Evolutionary conservation across 345 rosid species (phyloP), one percentile per base, ranked within the genome.

Genomic region (Murraya koenigii): DNA sequence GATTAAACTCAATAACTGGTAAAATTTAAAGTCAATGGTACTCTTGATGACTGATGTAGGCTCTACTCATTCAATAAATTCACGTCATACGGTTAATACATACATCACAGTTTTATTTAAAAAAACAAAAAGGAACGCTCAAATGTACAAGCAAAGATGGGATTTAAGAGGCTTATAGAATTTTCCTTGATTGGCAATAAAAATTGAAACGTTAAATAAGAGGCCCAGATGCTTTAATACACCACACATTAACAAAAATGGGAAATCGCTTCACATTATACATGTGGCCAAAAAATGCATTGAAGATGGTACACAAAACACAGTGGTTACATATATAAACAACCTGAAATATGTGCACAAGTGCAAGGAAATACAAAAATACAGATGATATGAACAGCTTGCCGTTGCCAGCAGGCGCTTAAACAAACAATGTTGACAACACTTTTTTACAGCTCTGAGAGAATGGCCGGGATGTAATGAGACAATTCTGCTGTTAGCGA

Each of bases 401-500:
- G 35, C 36, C 19, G 19, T 25, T 15, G 66, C 39, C 30, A 14
- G 22, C 13, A 4, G 4, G 66, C 8, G 22, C 66, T 1, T 11
- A 17, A 3, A 75, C 68, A 68, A 61, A 71, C 49, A 35, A 59
- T 36, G 36, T 62, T 41, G 47, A 19, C 77, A 77, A 52, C 47
- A 41, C 5, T 13, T 41, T 41, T 44, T 88, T 83, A 96, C 77
- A 94, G 97, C 86, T 94, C 98, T 1, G 99, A 94, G 78, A 96
- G 97, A 84, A 96, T 96, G 60, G 99, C 98, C 8, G 98, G 99
- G 69, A 96, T 96, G 87, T 94, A 96, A 84, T 94, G 99, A 33
- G 98, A 94, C 75, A 96, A 84, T 80, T 92, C 98, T 17, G 99
- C 99, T 1, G 99, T 92, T 35, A 96, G 97, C 33, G 99, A 94